phyloP scores from a whole-genome alignment of 306 rosid genomes.

The Potentilla sterilis region DNA sequence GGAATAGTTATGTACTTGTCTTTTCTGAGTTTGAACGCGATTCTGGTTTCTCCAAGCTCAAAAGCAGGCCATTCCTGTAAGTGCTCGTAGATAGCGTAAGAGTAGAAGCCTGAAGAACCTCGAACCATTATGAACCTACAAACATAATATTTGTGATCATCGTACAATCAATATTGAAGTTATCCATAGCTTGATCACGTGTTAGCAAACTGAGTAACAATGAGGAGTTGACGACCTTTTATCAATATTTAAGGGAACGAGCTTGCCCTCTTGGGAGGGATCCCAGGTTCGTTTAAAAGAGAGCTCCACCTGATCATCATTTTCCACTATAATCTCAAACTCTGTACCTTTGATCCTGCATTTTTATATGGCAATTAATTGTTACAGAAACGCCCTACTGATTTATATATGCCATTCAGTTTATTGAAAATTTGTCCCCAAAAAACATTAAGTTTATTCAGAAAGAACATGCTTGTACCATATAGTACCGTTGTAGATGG shows the following conservation, averaged over 20 bases:
- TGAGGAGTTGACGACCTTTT: slow-evolving; percentile 47
- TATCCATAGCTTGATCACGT: neutral
- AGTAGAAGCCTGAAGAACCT: slow-evolving; percentile 78
- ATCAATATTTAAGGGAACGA: slow-evolving; percentile 78
- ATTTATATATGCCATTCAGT: neutral
- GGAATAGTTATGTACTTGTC: slow-evolving; percentile 54
- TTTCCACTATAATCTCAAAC: slow-evolving; percentile 60
- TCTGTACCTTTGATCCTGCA: slow-evolving; percentile 64
- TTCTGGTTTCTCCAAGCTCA: slow-evolving; percentile 74
- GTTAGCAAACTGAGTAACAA: neutral
- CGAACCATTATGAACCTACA: slow-evolving; percentile 80
- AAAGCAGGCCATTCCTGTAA: slow-evolving; percentile 76
- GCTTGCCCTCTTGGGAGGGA: slow-evolving; percentile 44
- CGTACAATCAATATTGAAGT: neutral
- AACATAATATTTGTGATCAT: neutral
- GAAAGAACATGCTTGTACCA: neutral
- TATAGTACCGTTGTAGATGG: neutral
- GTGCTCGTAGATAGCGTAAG: slow-evolving; percentile 90
- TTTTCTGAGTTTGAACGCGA: slow-evolving; percentile 90
- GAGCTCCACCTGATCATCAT: slow-evolving; percentile 78
- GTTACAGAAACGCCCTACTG: neutral
- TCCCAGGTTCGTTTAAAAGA: slow-evolving; percentile 84
- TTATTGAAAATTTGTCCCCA: neutral
- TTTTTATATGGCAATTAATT: neutral
- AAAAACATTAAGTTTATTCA: too few relatives aligned